phyloP scores from a whole-genome alignment of 208 protist species.

The Trypanosoma rangeli region DNA sequence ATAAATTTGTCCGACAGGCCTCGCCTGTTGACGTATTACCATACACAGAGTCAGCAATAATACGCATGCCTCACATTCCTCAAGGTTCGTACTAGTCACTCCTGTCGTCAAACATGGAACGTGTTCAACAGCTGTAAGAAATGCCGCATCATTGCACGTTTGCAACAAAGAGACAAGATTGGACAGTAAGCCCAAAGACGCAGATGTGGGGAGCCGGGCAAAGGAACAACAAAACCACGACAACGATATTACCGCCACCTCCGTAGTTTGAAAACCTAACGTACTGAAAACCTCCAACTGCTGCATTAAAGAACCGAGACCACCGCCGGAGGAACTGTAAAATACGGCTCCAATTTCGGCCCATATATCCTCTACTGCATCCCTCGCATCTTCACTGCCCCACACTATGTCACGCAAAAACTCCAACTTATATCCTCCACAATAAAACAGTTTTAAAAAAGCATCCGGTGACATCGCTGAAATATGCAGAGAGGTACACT shows the following conservation, averaged over 20 bases:
- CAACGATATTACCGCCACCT: slow-evolving; percentile 17
- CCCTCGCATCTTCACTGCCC: not conserved
- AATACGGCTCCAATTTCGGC: slow-evolving; percentile 28
- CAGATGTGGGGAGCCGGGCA: slow-evolving; percentile 15
- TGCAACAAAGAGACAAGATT: slow-evolving; percentile 52
- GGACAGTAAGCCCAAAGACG: slow-evolving; percentile 34
- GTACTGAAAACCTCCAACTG: slow-evolving; percentile 27
- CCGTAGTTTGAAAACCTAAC: slow-evolving; percentile 29
- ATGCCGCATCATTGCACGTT: slow-evolving; percentile 39
- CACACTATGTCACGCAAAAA: slow-evolving; percentile 36
- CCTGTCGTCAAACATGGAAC: slow-evolving; percentile 12
- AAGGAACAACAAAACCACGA: slow-evolving; percentile 31
- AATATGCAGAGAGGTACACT: not conserved
- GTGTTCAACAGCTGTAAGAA: slow-evolving; percentile 43
- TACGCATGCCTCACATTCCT: slow-evolving; percentile 9
- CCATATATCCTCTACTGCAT: slow-evolving; percentile 17
- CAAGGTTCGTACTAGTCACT: not conserved
- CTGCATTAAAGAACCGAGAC: slow-evolving; percentile 19
- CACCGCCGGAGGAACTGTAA: slow-evolving; percentile 13
- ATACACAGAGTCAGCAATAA: slow-evolving; percentile 29
- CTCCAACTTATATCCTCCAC: slow-evolving; percentile 35
- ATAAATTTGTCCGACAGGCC: slow-evolving; percentile 11
- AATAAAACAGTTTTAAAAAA: slow-evolving; percentile 57
- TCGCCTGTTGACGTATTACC: slow-evolving; percentile 25
- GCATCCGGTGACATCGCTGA: slow-evolving; percentile 30